Conservation (phyloP, 225 moss, liverwort and hornwort species). For the Pleurozium schreberi region DNA sequence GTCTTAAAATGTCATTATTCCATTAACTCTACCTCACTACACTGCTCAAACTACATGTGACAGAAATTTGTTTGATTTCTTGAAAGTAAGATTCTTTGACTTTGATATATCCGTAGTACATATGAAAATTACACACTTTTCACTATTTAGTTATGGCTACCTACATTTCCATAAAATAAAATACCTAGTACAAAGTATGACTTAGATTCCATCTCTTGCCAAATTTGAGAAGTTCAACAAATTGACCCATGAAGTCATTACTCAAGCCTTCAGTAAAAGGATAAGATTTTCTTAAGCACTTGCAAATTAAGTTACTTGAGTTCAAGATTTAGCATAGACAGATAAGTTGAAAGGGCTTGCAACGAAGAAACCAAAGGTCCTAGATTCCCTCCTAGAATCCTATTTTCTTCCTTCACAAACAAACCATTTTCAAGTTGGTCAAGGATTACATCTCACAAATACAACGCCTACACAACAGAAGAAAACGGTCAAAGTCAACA, state of each 20-base stretch:
- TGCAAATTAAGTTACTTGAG: neutral
- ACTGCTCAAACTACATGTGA: too few species aligned
- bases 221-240: neutral
- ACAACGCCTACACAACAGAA: neutral
- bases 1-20: neutral
- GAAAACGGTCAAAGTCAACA: neutral
- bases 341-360: neutral
- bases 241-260: neutral
- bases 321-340: neutral
- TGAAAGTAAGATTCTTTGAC: neutral
- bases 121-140: neutral
- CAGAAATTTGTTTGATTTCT: neutral
- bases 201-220: neutral
- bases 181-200: too few species aligned
- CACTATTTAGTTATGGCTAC: neutral
- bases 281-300: neutral
- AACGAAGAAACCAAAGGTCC: neutral
- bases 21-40: neutral
- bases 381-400: neutral
- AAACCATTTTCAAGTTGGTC: neutral
- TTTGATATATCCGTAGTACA: neutral
- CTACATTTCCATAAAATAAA: neutral
- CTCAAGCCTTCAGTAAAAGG: neutral
- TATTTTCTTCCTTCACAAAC: too few species aligned
- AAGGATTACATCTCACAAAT: neutral